Evolutionary conservation across 192 early-diverging fungal species (phyloP).

Genomic region (Gonapodya sp.): DNA sequence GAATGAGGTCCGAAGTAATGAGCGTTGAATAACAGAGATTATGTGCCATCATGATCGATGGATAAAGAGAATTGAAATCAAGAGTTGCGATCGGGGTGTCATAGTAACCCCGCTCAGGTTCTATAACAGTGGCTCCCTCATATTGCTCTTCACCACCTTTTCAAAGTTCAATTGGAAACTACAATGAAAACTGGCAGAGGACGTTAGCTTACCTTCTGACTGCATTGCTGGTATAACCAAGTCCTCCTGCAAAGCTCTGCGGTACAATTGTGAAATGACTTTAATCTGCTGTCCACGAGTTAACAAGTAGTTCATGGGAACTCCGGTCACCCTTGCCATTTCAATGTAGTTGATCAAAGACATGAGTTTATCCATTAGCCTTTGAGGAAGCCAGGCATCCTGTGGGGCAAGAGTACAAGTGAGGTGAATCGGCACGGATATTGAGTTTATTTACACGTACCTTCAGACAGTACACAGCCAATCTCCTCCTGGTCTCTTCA

Average conservation of each 20-base stretch:
- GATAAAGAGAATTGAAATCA: constrained; percentile 96
- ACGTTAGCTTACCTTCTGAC: constrained; percentile 44
- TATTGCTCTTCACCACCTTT: constrained; percentile 74
- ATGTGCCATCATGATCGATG: constrained; percentile 99
- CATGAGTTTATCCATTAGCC: constrained; percentile 96
- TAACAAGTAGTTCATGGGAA: constrained; percentile 88
- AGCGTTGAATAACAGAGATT: constrained; percentile 96
- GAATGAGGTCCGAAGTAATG: constrained; percentile 43
- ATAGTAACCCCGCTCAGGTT: constrained; percentile 87
- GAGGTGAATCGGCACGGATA: not conserved
- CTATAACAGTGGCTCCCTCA: constrained; percentile 94
- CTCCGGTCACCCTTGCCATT: constrained; percentile 96
- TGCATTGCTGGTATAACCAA: constrained; percentile 83
- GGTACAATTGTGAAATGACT: constrained; percentile 92
- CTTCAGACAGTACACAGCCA: constrained; percentile 96
- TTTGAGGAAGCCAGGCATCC: constrained; percentile 88
- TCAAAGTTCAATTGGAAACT: not conserved
- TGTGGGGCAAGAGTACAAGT: constrained; percentile 17
- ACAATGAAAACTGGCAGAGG: not conserved
- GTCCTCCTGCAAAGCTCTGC: constrained; percentile 70
- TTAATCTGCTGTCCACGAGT: constrained; percentile 95
- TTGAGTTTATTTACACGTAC: too few species aligned
- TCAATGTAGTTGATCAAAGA: constrained; percentile 92
- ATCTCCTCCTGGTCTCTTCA: constrained; percentile 81
- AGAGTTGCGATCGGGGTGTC: constrained; percentile 93